Evolutionary conservation across 345 rosid genomes (phyloP).

Genomic region (Gossypium thurberi): DNA sequence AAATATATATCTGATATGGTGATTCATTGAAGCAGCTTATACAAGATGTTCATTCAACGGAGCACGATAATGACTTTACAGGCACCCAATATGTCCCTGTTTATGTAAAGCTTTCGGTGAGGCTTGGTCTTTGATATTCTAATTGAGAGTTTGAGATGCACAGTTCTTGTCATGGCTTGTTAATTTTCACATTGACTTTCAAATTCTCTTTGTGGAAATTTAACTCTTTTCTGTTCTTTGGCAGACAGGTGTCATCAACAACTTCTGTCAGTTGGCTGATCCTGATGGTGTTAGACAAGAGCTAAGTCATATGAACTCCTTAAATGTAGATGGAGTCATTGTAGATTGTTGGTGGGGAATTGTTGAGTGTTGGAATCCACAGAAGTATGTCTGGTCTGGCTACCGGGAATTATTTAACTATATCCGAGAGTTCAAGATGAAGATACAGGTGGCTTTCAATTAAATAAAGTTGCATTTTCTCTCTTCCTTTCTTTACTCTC

Average conservation of each 20-base stretch:
- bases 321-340: conserved; percentile 69
- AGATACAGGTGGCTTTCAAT: conserved; percentile 54
- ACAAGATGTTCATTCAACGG: conserved; percentile 63
- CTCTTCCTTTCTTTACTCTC: not conserved
- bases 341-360: conserved; percentile 99
- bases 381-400: conserved; percentile 91
- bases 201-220: conserved; percentile 8
- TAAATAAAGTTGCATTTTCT: not conserved
- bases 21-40: conserved; percentile 52
- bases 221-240: conserved; percentile 17
- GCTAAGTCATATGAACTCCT: conserved; percentile 63
- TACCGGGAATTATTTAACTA: conserved; percentile 74
- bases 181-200: not conserved
- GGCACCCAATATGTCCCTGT: conserved; percentile 67
- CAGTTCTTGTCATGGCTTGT: not conserved
- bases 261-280: conserved; percentile 73
- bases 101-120: conserved; percentile 73
- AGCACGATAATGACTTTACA: conserved; percentile 44
- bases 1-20: conserved; percentile 13
- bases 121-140: conserved; percentile 22
- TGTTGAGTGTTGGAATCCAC: conserved; percentile 90
- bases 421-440: conserved; percentile 68
- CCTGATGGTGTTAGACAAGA: conserved; percentile 64
- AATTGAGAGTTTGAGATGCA: not conserved
- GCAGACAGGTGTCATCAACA: conserved; percentile 66